Evolutionary conservation across 345 rosid species (phyloP), one percentile per base, ranked within the genome.

Genomic region (Pelargonium nanum): DNA sequence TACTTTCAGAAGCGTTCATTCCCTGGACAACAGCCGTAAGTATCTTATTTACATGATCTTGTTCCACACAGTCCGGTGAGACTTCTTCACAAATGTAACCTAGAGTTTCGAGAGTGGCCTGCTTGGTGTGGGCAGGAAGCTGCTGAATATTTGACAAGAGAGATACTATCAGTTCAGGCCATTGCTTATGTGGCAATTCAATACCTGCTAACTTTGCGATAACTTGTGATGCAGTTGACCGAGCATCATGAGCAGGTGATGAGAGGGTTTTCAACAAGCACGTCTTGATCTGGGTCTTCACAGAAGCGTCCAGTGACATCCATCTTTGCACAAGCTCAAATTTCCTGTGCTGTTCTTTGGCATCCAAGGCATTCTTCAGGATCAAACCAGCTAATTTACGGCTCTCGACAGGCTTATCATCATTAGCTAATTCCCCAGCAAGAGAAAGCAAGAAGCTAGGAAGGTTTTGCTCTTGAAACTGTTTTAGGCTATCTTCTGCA

Each of bases 1-100:
- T 63, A 19, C 54, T 61, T 61, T 72, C 75, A 19, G 75, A 63
- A 7, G 68, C 24, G 23, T 63, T 67, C 75, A 72, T 62, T 19
- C 72, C 68, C 56, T 72, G 89, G 68, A 83, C 89, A 57, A 83
- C 86, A 60, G 84, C 84, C 2, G 86, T 83, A 64, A 86, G 87
- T 55, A 83, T 86, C 72, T 76, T 86, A 71, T 86, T 86, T 68
- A 86, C 89, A 52, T 86, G 88, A 67, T 85, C 91, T 74, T 85
- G 91, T 15, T 85, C 91, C 0, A 85, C 82, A 24, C 69, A 84
- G 48, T 85, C 88, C 56, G 88, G 85, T 6, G 91, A 83, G 26
- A 85, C 84, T 81, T 85, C 91, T 67, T 85, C 91, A 53, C 91
- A 85, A 4, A 85, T 64, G 67, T 85, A 85, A 44, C 91, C 91